Percentiles rank a stretch among this genome's conserved stretches.
Evolutionary conservation across 352 stramenopile species (phyloP).

Genomic region (Phytopythium kandeliae): DNA sequence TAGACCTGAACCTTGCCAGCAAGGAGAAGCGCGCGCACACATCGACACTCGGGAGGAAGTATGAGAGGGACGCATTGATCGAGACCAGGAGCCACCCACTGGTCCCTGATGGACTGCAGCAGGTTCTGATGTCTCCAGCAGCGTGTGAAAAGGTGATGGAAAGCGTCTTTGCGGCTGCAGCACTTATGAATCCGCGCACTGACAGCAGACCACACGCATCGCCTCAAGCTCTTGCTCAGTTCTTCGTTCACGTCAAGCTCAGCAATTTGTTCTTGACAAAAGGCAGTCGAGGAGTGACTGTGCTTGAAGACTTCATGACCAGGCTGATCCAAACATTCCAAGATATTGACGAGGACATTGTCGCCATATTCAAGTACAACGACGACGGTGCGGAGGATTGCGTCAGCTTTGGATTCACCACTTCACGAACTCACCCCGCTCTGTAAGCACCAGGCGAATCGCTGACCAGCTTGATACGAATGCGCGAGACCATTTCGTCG

Average conservation of each 20-base stretch:
- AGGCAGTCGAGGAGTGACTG: neutral
- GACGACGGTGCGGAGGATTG: conserved; percentile 46
- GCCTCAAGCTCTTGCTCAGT: conserved; percentile 32
- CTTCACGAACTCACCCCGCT: too few relatives aligned
- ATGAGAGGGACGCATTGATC: conserved; percentile 22
- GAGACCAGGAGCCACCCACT: conserved; percentile 32
- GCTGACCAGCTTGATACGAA: conserved; percentile 49
- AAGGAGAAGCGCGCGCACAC: conserved; percentile 63
- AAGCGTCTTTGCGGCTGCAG: conserved; percentile 24
- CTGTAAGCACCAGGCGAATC: conserved; percentile 41
- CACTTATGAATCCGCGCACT: neutral
- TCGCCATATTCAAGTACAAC: conserved; percentile 78
- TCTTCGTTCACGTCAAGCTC: conserved; percentile 30
- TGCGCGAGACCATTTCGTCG: conserved; percentile 63
- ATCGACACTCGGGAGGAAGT: conserved; percentile 40
- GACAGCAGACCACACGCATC: conserved; percentile 6
- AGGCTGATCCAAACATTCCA: conserved; percentile 41
- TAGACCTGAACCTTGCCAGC: conserved; percentile 43
- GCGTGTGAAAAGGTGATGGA: conserved; percentile 44
- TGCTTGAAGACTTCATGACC: conserved; percentile 36
- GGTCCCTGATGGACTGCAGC: conserved; percentile 53
- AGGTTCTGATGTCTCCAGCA: conserved; percentile 29
- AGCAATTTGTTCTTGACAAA: conserved; percentile 3
- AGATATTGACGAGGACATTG: conserved; percentile 59
- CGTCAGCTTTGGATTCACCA: too few relatives aligned